Evolutionary conservation across 345 rosid genomes (phyloP).

Genomic region (Dimocarpus longan): DNA sequence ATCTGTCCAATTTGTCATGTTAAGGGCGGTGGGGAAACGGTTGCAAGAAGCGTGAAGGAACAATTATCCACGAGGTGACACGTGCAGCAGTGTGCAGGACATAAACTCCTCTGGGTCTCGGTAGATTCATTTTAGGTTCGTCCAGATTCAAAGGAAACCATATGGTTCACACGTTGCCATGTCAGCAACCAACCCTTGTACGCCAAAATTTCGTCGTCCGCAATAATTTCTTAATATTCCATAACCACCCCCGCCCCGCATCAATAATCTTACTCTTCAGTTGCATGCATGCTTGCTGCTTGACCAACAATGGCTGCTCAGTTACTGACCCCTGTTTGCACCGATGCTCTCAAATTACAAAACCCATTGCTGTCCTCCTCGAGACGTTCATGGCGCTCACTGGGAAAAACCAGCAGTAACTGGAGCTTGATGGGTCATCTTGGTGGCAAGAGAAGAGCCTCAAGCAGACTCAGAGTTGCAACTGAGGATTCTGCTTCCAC

Average conservation of each 20-base stretch:
- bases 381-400: slow-evolving; percentile 42
- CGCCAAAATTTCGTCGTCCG: slow-evolving; percentile 52
- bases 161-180: slow-evolving; percentile 60
- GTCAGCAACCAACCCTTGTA: slow-evolving; percentile 50
- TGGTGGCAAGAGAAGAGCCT: slow-evolving; percentile 34
- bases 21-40: too few relatives aligned
- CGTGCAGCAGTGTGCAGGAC: slow-evolving; percentile 37
- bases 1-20: too few relatives aligned
- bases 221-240: slow-evolving; percentile 23
- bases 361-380: slow-evolving; percentile 37
- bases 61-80: slow-evolving; percentile 39
- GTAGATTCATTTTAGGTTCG: slow-evolving; percentile 22
- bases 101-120: background rate
- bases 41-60: slow-evolving; percentile 33
- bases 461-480: slow-evolving; percentile 55
- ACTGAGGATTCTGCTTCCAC: slow-evolving; percentile 47
- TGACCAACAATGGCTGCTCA: slow-evolving; percentile 75
- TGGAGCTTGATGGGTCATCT: slow-evolving; percentile 34
- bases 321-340: slow-evolving; percentile 70
- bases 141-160: slow-evolving; percentile 32
- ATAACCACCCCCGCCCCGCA: background rate
- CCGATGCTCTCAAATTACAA: slow-evolving; percentile 62
- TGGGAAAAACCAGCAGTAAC: slow-evolving; percentile 30
- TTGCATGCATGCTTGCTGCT: slow-evolving; percentile 10
- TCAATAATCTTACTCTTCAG: background rate